Conservation (phyloP, 495 filamentous ascomycete species). For the Hypoxylon fragiforme region DNA sequence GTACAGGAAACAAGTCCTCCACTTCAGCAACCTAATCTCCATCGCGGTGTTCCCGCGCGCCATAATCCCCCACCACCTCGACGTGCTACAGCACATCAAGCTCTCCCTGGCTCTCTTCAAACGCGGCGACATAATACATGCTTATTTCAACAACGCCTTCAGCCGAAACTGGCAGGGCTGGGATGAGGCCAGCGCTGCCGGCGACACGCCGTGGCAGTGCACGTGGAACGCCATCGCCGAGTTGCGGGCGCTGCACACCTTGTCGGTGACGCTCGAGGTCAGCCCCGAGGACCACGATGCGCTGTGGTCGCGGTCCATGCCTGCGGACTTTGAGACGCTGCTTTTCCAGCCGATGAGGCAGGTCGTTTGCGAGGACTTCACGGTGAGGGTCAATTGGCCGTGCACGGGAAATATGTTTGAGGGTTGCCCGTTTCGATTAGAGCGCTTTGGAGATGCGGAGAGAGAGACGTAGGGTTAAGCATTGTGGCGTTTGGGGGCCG, state of each 20-base stretch:
- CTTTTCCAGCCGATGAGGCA: not conserved
- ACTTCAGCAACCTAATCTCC: not conserved
- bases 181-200: not conserved
- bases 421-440: not conserved
- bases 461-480: too few relatives aligned
- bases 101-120: not conserved
- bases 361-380: not conserved
- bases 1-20: not conserved
- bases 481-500: too few relatives aligned
- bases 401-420: not conserved
- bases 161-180: not conserved
- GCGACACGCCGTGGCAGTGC: not conserved
- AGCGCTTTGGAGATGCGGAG: not conserved
- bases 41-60: not conserved
- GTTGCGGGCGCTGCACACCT: not conserved
- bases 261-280: not conserved
- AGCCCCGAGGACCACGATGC: not conserved
- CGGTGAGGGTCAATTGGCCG: not conserved
- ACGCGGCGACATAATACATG: not conserved
- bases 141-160: not conserved
- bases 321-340: not conserved
- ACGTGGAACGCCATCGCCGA: not conserved
- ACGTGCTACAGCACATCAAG: not conserved
- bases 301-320: not conserved
- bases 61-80: not conserved